Evolutionary conservation across 73 alveolate species (phyloP).

Genomic region (Paramecium sonneborni): DNA sequence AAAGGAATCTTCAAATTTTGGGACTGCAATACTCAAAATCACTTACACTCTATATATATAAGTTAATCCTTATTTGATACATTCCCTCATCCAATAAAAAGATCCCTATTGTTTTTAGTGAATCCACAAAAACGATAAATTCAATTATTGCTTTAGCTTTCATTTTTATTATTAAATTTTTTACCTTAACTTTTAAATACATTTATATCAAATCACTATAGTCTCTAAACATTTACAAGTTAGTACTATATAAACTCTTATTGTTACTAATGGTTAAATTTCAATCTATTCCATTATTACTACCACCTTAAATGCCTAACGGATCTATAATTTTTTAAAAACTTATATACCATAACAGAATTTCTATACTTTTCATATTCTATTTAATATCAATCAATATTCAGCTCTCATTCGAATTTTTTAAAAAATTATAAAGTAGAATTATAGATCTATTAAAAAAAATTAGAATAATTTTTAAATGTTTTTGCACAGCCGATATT

Average conservation of each 20-base stretch:
- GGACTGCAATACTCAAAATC: constrained; percentile 17
- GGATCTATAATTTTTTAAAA: too few species aligned
- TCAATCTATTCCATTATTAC: too few species aligned
- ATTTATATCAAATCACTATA: too few species aligned
- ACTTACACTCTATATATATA: constrained; percentile 15
- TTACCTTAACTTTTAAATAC: background rate
- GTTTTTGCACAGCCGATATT: too few species aligned
- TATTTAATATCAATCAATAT: too few species aligned
- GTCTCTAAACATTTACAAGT: background rate
- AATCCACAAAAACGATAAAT: constrained; percentile 28
- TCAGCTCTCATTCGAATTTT: too few species aligned
- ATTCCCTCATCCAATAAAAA: constrained; percentile 12
- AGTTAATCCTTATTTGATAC: constrained; percentile 46
- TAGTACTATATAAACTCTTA: background rate
- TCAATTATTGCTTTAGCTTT: constrained; percentile 44
- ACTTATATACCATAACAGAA: too few species aligned
- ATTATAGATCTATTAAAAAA: too few species aligned
- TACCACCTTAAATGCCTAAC: too few species aligned
- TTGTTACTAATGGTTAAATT: background rate
- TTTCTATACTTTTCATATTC: too few species aligned
- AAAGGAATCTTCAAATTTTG: constrained; percentile 33
- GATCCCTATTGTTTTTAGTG: constrained; percentile 9
- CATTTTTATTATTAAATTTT: background rate
- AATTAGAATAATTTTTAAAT: too few species aligned
- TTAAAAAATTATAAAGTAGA: too few species aligned